These are phyloP conservation scores for Saturnispora besseyi DNA, from an alignment of 805 yeast species.

Conservation along the genomic window DNA sequence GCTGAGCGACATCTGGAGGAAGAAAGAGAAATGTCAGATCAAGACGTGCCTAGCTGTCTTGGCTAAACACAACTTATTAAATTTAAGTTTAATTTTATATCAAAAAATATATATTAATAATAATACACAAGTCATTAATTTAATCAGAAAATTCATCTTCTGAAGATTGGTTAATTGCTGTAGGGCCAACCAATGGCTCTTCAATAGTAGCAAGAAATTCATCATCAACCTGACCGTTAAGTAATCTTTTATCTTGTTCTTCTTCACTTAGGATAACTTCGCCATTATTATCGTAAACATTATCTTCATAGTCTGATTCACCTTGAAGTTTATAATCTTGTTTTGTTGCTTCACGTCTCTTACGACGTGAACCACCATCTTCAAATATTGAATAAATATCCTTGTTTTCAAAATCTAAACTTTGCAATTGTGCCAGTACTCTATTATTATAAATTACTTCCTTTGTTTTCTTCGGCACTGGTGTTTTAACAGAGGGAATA, in stretches of 20 bases:
- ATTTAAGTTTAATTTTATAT: neutral
- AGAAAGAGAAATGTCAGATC: too few relatives aligned
- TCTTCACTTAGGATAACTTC: conserved; percentile 15
- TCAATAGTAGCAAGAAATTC: conserved; percentile 1
- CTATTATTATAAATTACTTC: conserved; percentile 1
- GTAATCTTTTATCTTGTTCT: conserved; percentile 13
- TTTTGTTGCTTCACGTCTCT: conserved; percentile 18
- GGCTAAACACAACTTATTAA: too few relatives aligned
- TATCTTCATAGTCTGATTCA: conserved; percentile 46
- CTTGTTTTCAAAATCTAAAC: conserved; percentile 13
- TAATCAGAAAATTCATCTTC: conserved; percentile 6
- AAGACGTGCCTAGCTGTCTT: too few relatives aligned
- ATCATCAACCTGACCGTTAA: conserved; percentile 11
- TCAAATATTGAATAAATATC: conserved; percentile 9
- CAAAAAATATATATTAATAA: neutral
- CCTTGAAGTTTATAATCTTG: conserved; percentile 72
- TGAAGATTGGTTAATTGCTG: neutral
- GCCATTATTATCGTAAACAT: conserved; percentile 14
- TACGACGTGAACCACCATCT: neutral
- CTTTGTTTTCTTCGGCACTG: neutral
- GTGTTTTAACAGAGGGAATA: too few relatives aligned
- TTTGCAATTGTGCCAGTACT: conserved; percentile 8
- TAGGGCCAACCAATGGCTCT: conserved; percentile 2
- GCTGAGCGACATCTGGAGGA: too few relatives aligned
- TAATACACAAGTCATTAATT: neutral